phyloP scores from a whole-genome alignment of 495 filamentous ascomycete species.

The Letharia lupina region DNA sequence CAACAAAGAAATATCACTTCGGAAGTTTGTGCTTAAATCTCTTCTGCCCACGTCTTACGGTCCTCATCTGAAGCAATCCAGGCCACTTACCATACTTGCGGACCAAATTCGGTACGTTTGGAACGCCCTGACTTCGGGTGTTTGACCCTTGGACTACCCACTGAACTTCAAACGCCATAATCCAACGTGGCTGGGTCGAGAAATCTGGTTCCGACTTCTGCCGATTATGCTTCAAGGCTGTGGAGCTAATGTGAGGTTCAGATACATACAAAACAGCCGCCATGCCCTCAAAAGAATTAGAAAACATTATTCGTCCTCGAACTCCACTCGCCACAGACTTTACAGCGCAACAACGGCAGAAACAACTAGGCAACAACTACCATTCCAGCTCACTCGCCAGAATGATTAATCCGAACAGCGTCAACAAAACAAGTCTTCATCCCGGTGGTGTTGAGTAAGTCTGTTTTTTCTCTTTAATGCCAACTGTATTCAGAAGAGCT shows the following conservation, averaged over 20 bases:
- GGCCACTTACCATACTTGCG: background rate
- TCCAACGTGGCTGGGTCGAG: conserved; percentile 9
- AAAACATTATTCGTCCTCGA: conserved; percentile 36
- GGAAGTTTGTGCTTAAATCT: background rate
- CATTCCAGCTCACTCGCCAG: conserved; percentile 50
- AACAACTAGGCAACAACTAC: conserved; percentile 56
- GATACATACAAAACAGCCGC: conserved; percentile 12
- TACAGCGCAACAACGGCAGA: conserved; percentile 49
- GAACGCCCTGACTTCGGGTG: background rate
- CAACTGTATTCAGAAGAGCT: conserved; percentile 9
- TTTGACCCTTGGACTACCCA: background rate
- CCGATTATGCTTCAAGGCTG: conserved; percentile 12
- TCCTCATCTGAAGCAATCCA: background rate
- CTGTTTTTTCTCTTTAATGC: background rate
- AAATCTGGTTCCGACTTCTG: conserved; percentile 17
- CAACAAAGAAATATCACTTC: conserved; percentile 1
- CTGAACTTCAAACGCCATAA: conserved; percentile 5
- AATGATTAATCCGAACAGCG: conserved; percentile 62
- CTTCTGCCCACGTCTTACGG: background rate
- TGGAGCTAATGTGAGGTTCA: conserved; percentile 9
- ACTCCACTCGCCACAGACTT: conserved; percentile 50
- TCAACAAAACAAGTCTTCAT: conserved; percentile 85
- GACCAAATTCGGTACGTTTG: background rate
- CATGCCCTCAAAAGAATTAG: conserved; percentile 23
- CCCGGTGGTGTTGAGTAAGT: conserved; percentile 87